Conservation (phyloP, 257 asterid genomes). For the Nicotiana benthamiana region DNA sequence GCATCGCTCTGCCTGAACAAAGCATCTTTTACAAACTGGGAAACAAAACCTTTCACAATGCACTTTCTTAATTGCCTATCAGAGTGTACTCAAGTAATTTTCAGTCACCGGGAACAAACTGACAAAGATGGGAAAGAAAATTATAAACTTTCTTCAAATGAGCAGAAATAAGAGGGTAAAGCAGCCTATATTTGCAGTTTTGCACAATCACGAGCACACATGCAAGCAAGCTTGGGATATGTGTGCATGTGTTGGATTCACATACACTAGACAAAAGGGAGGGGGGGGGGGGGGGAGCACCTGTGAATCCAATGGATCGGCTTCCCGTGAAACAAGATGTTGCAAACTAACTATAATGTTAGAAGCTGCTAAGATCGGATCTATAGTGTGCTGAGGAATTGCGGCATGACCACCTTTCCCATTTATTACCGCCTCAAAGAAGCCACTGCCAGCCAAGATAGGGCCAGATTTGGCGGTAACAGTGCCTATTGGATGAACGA, state of each 20-base stretch:
- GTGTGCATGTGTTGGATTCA: neutral
- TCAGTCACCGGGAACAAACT: neutral
- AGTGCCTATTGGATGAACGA: conserved; percentile 27
- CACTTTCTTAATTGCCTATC: neutral
- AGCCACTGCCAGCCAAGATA: conserved; percentile 49
- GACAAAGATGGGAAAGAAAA: neutral
- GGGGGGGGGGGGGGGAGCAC: conserved; percentile 5
- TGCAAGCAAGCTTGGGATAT: too few relatives aligned
- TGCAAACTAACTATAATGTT: conserved; percentile 48
- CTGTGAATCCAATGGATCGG: conserved; percentile 78
- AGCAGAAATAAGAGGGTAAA: neutral
- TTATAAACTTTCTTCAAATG: neutral
- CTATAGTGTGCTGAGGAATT: conserved; percentile 49
- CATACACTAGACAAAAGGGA: neutral
- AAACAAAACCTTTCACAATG: neutral
- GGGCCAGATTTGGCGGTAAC: conserved; percentile 45
- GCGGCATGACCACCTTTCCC: conserved; percentile 83
- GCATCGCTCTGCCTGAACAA: neutral
- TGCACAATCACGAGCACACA: too few relatives aligned
- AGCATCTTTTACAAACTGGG: neutral
- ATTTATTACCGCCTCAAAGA: conserved; percentile 45
- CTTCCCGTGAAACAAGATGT: conserved; percentile 66
- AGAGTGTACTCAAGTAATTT: neutral
- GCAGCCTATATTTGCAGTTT: too few relatives aligned
- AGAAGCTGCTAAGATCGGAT: conserved; percentile 58